Base-by-base conservation (phyloP, 2,329 filamentous ascomycete genomes). In the Arthrobotrys entomopaga region DNA sequence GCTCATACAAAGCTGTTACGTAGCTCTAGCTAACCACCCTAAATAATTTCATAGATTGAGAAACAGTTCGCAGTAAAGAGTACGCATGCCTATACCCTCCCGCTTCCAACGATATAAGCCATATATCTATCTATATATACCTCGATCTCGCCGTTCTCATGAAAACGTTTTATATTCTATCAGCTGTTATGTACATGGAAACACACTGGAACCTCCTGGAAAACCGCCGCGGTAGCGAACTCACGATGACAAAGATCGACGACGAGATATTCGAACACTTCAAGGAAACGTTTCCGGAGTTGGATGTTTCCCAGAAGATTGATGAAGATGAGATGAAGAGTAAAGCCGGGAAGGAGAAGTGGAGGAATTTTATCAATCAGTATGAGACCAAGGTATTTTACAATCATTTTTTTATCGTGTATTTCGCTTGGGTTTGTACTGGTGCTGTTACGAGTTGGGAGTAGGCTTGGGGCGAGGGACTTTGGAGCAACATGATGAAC, bases 31-130 rank as follows among this genome's bases (percentile, higher is more conserved):
- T 10, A 52, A 16, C 56, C 40, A 48, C 34, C 24, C n/a, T 7
- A 19, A 2, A 7, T 3, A 2, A 26, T 7, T 6, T 16, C 7
- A 22, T n/a, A 96, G 91, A 97, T 99, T 81, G 95, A 99, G 87
- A 97, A 97, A 86, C 95, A 98, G 83, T 99, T 99, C 80, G 95
- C 95, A 29, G 95, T 99, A 79, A 98, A 98, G 86, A 91, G 91
- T 92, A 80, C 52, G 72, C 52, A 77, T 77, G 74, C 77, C 76
- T 76, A 73, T 78, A 69, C 16, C 60, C 60, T 11, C 34, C 42
- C 20, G n/a, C 24, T 49, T 11, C 20, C 22, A 1, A 34, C 29
- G 29, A 7, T 34, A 34, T 8, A 34, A 59, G 0, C 34, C 19
- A 22, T 5, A 11, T n/a, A n/a, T n/a, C n/a, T n/a, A n/a, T 26